phyloP scores from a whole-genome alignment of 2,329 filamentous ascomycete species.

The Aspergillus alliaceus region DNA sequence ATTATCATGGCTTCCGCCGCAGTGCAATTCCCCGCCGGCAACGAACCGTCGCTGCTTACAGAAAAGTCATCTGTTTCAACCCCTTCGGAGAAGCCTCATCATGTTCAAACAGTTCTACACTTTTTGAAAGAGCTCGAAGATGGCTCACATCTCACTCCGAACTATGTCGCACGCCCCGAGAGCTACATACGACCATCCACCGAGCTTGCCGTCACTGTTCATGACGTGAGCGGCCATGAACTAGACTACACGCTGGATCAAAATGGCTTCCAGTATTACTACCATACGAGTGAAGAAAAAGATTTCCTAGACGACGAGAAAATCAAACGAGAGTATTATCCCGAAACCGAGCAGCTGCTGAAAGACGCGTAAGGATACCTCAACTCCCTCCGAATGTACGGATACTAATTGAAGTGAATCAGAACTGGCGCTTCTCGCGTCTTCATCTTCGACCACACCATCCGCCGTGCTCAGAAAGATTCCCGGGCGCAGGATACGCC shows the following conservation, averaged over 20 bases:
- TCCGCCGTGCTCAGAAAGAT: conserved; percentile 40
- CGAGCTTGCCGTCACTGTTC: conserved; percentile 39
- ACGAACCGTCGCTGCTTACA: conserved; percentile 7
- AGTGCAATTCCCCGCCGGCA: conserved; percentile 22
- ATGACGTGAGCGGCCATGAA: conserved; percentile 44
- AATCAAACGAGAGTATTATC: conserved; percentile 46
- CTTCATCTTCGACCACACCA: conserved; percentile 54
- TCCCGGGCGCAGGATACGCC: conserved; percentile 33
- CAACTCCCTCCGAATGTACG: background rate
- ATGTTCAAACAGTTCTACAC: conserved; percentile 47
- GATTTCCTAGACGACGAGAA: conserved; percentile 44
- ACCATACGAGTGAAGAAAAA: conserved; percentile 39
- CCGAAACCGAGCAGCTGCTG: conserved; percentile 48
- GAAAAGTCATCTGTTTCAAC: conserved; percentile 13
- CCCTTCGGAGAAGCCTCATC: conserved; percentile 26
- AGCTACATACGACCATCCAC: conserved; percentile 45
- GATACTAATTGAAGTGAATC: background rate
- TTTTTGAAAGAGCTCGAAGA: conserved; percentile 48
- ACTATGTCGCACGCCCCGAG: conserved; percentile 36
- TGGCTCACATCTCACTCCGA: conserved; percentile 43
- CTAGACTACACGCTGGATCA: conserved; percentile 47
- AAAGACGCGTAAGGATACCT: conserved; percentile 36
- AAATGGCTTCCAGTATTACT: conserved; percentile 48
- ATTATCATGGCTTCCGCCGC: conserved; percentile 31
- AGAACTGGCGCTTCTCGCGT: conserved; percentile 45